A percentile compares a stretch with the other conserved stretches of the same genome.
These are phyloP conservation scores for Posidonia australis DNA, from an alignment of 106 monocot genomes.

Conservation along the genomic window DNA sequence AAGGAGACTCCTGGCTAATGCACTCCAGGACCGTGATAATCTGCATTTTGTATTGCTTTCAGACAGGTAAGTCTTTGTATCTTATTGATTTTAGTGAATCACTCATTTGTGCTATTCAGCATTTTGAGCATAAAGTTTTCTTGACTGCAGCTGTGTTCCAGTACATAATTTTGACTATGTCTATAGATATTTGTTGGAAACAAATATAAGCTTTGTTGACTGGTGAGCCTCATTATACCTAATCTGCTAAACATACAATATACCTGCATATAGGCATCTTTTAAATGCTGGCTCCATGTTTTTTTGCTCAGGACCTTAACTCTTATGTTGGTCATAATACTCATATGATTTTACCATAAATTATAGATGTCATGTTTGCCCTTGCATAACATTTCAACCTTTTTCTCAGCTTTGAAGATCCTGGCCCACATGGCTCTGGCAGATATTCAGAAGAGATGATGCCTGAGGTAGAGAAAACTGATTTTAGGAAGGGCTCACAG, in stretches of 20 bases:
- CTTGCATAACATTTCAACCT: neutral
- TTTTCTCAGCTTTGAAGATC: conserved; percentile 77
- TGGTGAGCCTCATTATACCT: conserved; percentile 38
- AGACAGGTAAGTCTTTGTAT: conserved; percentile 52
- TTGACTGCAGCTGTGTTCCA: conserved; percentile 81
- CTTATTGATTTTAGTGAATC: neutral
- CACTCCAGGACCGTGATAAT: conserved; percentile 79
- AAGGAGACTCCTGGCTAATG: conserved; percentile 80
- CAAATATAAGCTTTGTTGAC: conserved; percentile 93
- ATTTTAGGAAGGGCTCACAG: conserved; percentile 94
- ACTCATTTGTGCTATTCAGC: neutral
- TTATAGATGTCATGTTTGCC: too few species aligned
- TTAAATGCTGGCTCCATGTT: too few species aligned
- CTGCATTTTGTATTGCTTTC: conserved; percentile 95
- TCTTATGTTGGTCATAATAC: neutral
- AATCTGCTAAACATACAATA: too few species aligned
- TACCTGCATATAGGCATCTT: too few species aligned
- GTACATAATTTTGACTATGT: conserved; percentile 83
- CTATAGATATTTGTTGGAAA: conserved; percentile 77
- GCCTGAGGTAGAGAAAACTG: conserved; percentile 83
- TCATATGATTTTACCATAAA: too few species aligned
- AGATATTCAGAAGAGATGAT: conserved; percentile 82
- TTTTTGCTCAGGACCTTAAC: too few species aligned
- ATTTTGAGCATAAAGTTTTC: neutral
- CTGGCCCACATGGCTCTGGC: conserved; percentile 86